These are phyloP conservation scores for Collybiopsis luxurians DNA, from an alignment of 768 basidiomycete genomes.

Conservation along the genomic window DNA sequence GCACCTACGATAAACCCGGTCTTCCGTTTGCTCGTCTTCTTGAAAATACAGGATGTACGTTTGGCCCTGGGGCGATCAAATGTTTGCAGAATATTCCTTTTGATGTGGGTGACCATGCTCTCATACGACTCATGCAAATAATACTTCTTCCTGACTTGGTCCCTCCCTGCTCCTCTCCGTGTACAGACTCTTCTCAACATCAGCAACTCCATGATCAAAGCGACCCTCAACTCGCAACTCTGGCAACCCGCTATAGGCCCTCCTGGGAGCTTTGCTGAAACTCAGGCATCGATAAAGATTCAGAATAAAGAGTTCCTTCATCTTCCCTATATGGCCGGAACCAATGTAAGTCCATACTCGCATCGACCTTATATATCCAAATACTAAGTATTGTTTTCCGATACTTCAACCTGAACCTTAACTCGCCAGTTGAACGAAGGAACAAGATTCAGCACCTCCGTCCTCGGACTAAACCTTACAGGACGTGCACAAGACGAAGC, in stretches of 20 bases:
- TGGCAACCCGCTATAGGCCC: conserved; percentile 59
- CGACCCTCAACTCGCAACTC: conserved; percentile 48
- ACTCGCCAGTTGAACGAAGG: conserved; percentile 43
- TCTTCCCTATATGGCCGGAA: conserved; percentile 52
- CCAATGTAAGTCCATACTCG: conserved; percentile 38
- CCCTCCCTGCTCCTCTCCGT: no score
- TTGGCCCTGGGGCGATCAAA: conserved; percentile 32
- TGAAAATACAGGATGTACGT: conserved; percentile 42
- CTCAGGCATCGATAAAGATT: conserved; percentile 43
- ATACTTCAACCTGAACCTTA: no score
- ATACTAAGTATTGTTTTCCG: no score
- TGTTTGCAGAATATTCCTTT: conserved; percentile 48
- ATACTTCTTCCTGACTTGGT: no score
- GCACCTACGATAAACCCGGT: conserved; percentile 49
- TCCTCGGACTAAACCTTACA: conserved; percentile 37
- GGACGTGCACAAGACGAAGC: conserved; percentile 37
- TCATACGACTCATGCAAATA: no score
- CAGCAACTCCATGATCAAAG: conserved; percentile 41
- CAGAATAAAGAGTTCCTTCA: conserved; percentile 49
- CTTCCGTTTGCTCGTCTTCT: conserved; percentile 49
- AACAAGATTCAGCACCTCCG: conserved; percentile 35
- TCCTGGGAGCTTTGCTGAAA: conserved; percentile 44
- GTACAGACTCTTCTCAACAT: conserved; percentile 45
- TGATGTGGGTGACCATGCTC: conserved; percentile 36
- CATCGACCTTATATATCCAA: no score